Evolutionary conservation across 208 protist genomes (phyloP), one percentile per base, ranked within the genome.

Genomic region (Balamuthia mandrillaris): DNA sequence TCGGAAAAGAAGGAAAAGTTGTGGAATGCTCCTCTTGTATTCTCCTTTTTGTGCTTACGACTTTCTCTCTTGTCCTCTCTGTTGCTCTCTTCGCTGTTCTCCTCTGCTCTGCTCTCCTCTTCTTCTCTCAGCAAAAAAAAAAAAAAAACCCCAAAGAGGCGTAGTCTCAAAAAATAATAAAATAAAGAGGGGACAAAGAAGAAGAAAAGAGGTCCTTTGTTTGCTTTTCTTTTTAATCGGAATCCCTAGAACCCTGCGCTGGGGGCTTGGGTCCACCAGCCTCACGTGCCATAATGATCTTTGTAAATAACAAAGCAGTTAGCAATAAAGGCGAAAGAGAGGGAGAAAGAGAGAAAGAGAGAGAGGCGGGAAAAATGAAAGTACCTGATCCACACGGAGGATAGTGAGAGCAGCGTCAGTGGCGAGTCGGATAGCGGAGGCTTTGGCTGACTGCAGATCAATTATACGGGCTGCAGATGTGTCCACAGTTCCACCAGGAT

Each of bases 281-380:
- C 81, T 96, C 96, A 91, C 98, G 98, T n/a, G 96, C 89, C 91
- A 99, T 97, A 89, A 99, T 99, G 86, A 99, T 99, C 90, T 97
- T 94, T 84, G 96, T 95, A 33, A 96, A 92, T 16, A 90, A 93
- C 1, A n/a, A 10, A 12, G 14, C 18, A 16, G 37, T 7, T n/a
- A 41, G 37, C 27, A 2, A 33, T 21, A 31, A 9, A 72, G 52
- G 16, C 31, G 29, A 29, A 16, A 3, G 12, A 33, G 2, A 27
- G 7, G 1, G 16, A 51, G n/a, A 37, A 44, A 3, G 65, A 9
- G 41, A 35, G 35, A n/a, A 9, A 31, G 41, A 51, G 16, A 5
- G 12, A 31, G 31, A 33, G 16, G 49, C 6, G 14, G 45, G 4
- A 16, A 27, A 14, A 82, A 7, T 18, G 31, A 35, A 31, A 18